Evolutionary conservation across 179 eudicot genomes (phyloP).

Genomic region (Carnegiea gigantea): DNA sequence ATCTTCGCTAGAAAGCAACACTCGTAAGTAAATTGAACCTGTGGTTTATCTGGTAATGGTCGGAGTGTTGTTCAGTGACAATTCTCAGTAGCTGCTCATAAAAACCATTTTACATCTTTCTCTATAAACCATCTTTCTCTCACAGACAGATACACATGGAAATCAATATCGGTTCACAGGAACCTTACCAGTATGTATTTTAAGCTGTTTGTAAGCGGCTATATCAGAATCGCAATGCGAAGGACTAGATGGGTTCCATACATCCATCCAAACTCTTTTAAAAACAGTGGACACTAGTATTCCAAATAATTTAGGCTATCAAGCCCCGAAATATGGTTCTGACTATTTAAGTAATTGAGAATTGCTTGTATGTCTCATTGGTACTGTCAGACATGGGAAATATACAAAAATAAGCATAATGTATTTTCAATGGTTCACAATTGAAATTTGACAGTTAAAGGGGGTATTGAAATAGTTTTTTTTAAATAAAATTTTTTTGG

Average conservation of each 20-base stretch:
- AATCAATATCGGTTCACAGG: neutral
- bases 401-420: too few relatives aligned
- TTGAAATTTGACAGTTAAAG: too few relatives aligned
- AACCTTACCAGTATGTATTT: neutral
- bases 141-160: neutral
- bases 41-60: neutral
- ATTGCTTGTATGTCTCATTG: neutral
- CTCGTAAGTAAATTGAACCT: neutral
- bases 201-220: neutral
- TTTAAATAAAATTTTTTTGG: too few relatives aligned
- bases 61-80: neutral
- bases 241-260: neutral
- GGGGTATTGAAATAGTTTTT: too few relatives aligned
- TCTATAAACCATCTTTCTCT: neutral
- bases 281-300: neutral
- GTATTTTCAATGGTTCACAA: too few relatives aligned
- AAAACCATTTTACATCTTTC: neutral
- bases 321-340: neutral
- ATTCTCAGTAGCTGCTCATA: neutral
- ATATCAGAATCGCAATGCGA: neutral
- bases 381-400: too few relatives aligned
- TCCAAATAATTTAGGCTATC: neutral
- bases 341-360: neutral
- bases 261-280: neutral
- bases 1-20: too few relatives aligned